Percentiles rank a stretch among this genome's conserved stretches.
phyloP scores from a whole-genome alignment of 768 basidiomycete genomes.

The Tephrocybe sp. region DNA sequence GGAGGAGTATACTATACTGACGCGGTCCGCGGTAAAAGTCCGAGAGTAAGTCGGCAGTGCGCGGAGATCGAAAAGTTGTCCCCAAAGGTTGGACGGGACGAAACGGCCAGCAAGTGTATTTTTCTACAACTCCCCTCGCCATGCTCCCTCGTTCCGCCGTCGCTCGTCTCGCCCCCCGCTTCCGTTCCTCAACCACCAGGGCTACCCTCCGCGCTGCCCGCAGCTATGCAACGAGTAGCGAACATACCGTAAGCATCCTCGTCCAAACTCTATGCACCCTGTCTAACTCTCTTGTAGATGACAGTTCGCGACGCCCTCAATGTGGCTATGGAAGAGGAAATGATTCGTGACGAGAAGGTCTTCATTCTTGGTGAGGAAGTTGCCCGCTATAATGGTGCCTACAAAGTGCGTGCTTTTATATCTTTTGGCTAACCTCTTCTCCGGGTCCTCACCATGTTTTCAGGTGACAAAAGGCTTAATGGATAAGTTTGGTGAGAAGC shows the following conservation, averaged over 20 bases:
- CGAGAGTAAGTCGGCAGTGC: slow-evolving; percentile 1
- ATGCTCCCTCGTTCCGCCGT: slow-evolving; percentile 69
- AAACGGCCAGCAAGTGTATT: slow-evolving; percentile 21
- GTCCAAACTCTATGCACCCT: too few relatives aligned
- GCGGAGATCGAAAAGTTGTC: slow-evolving; percentile 19
- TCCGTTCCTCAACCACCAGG: slow-evolving; percentile 44
- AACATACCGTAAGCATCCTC: slow-evolving; percentile 37
- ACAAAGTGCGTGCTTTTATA: slow-evolving; percentile 61
- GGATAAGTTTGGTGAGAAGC: slow-evolving; percentile 99
- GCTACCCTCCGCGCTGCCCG: slow-evolving; percentile 46
- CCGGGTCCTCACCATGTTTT: slow-evolving; percentile 10
- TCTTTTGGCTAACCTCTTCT: too few relatives aligned
- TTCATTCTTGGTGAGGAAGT: slow-evolving; percentile 98
- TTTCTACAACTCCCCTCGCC: slow-evolving; percentile 29
- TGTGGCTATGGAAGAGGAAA: slow-evolving; percentile 98
- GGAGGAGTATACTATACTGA: too few relatives aligned
- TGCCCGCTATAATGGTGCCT: slow-evolving; percentile 96
- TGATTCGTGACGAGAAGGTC: slow-evolving; percentile 92
- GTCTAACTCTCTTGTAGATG: too few relatives aligned
- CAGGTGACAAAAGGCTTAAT: slow-evolving; percentile 97
- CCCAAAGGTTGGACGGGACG: slow-evolving; percentile 16
- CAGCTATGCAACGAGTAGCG: slow-evolving; percentile 60
- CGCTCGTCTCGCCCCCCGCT: slow-evolving; percentile 65
- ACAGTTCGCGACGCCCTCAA: slow-evolving; percentile 98
- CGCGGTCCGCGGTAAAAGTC: too few relatives aligned